Evolutionary conservation across 2,329 filamentous ascomycete genomes (phyloP), one percentile per base, ranked within the genome.

Genomic region (Alternaria angustiovoidea): DNA sequence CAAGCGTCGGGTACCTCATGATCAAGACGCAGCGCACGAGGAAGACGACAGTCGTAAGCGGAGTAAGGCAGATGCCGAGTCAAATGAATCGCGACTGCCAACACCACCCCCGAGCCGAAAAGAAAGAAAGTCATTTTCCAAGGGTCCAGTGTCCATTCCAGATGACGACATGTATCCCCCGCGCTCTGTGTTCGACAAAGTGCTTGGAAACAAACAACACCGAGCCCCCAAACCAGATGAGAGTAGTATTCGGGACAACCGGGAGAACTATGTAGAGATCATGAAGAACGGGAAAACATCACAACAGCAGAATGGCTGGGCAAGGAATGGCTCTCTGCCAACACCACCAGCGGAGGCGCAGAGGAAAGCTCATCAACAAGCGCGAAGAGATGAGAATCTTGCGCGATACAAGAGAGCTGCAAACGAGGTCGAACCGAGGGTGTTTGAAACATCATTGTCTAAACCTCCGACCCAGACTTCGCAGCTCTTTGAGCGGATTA

Each of bases 281-380:
- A 62, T 67, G 49, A 61, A 61, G 28, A 57, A 57, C n/a, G 44
- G 56, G 9, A 55, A 54, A 16, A 61, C 49, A 20, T 24, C 49
- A n/a, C 47, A 28, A 36, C n/a, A 56, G 26, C 42, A 53, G 7
- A 61, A 34, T 39, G 43, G 44, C 16, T 49, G 55, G n/a, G 39
- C 39, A 8, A 64, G 47, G 20, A 57, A 54, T 42, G 54, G 65
- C 42, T 59, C 68, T 54, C 58, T 72, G 14, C 68, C 68, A 32
- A 69, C 69, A 38, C 69, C 69, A 18, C 69, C 69, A 28, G 60
- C 57, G 18, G 69, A 69, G n/a, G 41, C 56, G 8, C 66, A 66
- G 47, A 64, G 43, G 43, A 56, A 55, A 24, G 53, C 34, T 30
- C 28, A 54, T 5, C 56, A 64, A 47, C 57, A 69, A 54, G 26